Percentiles rank a stretch among this genome's conserved stretches.
These are phyloP conservation scores for Ogataea paradorogensis DNA, from an alignment of 805 yeast genomes.

Conservation along the genomic window DNA sequence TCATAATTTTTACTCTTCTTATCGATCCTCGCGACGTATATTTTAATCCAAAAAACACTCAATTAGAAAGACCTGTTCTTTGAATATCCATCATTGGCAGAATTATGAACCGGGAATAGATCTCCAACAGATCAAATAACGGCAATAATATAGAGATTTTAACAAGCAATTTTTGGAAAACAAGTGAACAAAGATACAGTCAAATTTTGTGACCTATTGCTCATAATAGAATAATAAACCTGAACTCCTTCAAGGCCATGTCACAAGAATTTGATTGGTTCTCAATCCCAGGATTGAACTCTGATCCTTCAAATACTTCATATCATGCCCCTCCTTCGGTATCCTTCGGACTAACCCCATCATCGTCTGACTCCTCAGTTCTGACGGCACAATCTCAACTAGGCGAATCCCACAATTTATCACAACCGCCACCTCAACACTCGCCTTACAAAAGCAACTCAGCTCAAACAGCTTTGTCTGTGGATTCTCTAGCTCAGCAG, in stretches of 20 bases:
- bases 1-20: constrained; percentile 5
- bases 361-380: constrained; percentile 16
- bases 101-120: constrained; percentile 4
- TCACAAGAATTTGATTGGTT: constrained; percentile 25
- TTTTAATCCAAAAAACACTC: constrained; percentile 2
- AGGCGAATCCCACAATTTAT: neutral
- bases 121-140: neutral
- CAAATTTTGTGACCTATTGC: neutral
- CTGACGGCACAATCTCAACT: constrained; percentile 7
- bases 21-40: constrained; percentile 6
- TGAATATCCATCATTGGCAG: neutral
- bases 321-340: constrained; percentile 45
- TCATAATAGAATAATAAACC: constrained; percentile 6
- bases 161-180: neutral
- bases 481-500: constrained; percentile 10
- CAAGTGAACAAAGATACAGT: neutral
- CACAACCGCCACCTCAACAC: constrained; percentile 2
- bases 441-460: neutral
- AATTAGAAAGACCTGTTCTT: constrained; percentile 5
- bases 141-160: neutral
- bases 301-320: constrained; percentile 1
- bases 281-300: constrained; percentile 19
- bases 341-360: constrained; percentile 40
- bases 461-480: neutral
- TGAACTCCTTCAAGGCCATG: constrained; percentile 7